These are phyloP conservation scores for Lophiostoma macrostomum DNA, from an alignment of 495 filamentous ascomycete genomes.

Conservation along the genomic window DNA sequence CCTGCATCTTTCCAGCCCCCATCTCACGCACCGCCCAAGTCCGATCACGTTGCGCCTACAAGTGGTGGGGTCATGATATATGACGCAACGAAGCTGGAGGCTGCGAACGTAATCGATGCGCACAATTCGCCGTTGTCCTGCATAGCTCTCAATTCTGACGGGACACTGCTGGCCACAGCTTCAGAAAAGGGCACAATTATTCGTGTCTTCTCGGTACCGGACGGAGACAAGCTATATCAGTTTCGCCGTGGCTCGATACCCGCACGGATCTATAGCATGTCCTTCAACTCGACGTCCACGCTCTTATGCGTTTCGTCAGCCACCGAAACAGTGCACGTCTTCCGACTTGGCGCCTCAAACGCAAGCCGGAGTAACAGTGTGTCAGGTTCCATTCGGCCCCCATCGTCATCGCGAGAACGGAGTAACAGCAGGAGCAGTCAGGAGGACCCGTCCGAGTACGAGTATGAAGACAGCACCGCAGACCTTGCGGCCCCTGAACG, in stretches of 20 bases:
- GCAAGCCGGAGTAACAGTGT: conserved; percentile 41
- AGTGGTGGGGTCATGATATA: conserved; percentile 92
- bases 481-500: conserved; percentile 26
- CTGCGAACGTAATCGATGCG: conserved; percentile 89
- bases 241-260: conserved; percentile 94
- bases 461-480: conserved; percentile 26
- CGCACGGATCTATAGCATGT: conserved; percentile 95
- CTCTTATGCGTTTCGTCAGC: conserved; percentile 93
- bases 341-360: conserved; percentile 61
- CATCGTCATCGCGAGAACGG: conserved; percentile 41
- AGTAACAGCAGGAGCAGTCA: conserved; percentile 44
- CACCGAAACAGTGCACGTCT: conserved; percentile 96
- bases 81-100: conserved; percentile 79
- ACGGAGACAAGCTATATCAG: conserved; percentile 87
- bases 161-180: conserved; percentile 88
- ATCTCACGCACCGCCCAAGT: conserved; percentile 79
- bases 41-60: conserved; percentile 71
- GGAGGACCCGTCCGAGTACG: conserved; percentile 35
- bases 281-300: conserved; percentile 93
- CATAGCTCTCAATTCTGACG: conserved; percentile 86
- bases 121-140: conserved; percentile 89
- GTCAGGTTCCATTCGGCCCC: conserved; percentile 6
- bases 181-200: conserved; percentile 98
- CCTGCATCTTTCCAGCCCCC: conserved; percentile 63
- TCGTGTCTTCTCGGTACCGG: conserved; percentile 85